Evolutionary conservation across 2,329 filamentous ascomycete species (phyloP), one percentile per base, ranked within the genome.

Genomic region (Aureobasidium leucospermi): DNA sequence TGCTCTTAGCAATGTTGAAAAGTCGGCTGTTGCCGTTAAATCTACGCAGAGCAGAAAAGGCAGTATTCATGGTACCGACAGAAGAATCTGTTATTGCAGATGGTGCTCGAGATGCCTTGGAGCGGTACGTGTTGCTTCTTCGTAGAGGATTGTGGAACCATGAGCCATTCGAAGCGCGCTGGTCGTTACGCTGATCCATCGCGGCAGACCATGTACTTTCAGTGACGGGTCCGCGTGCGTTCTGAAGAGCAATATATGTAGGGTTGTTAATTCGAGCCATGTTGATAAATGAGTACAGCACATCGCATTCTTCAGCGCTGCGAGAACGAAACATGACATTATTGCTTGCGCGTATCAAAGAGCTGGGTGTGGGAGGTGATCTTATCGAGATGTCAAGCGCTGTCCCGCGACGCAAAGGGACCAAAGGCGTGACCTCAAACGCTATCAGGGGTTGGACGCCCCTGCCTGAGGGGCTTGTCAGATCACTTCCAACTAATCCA

Each of bases 361-460:
- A 91, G 63, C 88, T 84, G 36, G 80, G 71, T 6, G 88, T 88
- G 29, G 92, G 88, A 1, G 90, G 90, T 6, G 93, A 96, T 52
- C 91, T 88, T 64, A 99, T 90, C 65, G 95, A 94, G 58, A 99
- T 89, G 71, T 99, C 94, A 34, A 99, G 83, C 3, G 89, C 89
- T 23, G 91, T 99, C 67, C 92, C 94, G 68, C 93, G 88, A 63
- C 93, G 85, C 62, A 97, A 85, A 65, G 92, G 88, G 7, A 97
- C 93, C 39, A 96, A 79, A 0, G 94, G 94, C 0, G 93, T 97
- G 43, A 99, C 83, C 68, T 96, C 90, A 36, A 96, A 82, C 6
- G 87, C 88, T 61, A 86, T 73, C 34, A 86, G 73, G 34, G 83
- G 84, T 59, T 77, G 76, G 60, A 71, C 70, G 62, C 58, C 73